A percentile compares a stretch with the other conserved stretches of the same genome.
These are phyloP conservation scores for Flaveria floridana DNA, from an alignment of 140 eudicot species.

Conservation along the genomic window DNA sequence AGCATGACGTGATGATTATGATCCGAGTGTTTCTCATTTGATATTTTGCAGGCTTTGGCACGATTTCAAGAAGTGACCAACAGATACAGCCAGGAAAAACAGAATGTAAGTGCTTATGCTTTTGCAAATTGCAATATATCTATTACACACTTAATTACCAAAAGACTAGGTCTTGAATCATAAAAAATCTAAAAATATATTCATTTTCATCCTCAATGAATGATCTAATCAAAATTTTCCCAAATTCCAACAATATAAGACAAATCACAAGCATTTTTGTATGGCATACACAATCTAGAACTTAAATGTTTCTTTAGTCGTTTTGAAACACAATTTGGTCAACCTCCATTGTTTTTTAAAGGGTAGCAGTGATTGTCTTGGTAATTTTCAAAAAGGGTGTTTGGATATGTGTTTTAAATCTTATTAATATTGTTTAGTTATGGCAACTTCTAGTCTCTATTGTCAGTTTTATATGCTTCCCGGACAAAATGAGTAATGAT, in stretches of 20 bases:
- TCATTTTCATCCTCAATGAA: neutral
- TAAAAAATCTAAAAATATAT: neutral
- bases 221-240: neutral
- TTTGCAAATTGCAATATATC: neutral
- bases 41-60: constrained; percentile 69
- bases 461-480: neutral
- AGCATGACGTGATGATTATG: neutral
- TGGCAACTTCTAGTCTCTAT: neutral
- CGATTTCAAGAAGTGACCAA: constrained; percentile 91
- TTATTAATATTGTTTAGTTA: neutral
- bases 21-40: constrained; percentile 16
- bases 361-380: neutral
- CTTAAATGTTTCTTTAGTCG: neutral
- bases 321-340: neutral
- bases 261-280: neutral
- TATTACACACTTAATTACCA: constrained; percentile 14
- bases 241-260: neutral
- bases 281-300: constrained; percentile 8
- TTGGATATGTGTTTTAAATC: neutral
- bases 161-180: neutral
- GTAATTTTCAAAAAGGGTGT: neutral
- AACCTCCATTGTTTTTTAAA: neutral
- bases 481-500: neutral
- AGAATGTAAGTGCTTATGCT: constrained; percentile 52
- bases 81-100: constrained; percentile 89